Conservation (phyloP, 371 early-diverging fungal species). For the Mucor plumbeus region DNA sequence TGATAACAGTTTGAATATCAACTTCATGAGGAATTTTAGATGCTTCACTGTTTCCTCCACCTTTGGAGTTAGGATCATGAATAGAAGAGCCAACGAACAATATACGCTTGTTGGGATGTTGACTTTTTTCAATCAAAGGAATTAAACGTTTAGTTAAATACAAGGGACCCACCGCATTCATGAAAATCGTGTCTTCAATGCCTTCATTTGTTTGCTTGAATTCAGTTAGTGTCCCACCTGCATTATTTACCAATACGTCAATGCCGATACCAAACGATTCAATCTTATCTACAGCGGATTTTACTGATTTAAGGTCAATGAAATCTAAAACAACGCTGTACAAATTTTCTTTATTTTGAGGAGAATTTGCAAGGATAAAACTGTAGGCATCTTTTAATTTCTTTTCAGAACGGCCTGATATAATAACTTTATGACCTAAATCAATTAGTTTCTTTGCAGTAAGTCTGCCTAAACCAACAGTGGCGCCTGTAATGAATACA, state of each 20-base stretch:
- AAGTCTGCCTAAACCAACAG: constrained; percentile 39
- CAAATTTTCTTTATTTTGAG: constrained; percentile 8
- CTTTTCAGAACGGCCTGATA: constrained; percentile 38
- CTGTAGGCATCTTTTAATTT: constrained; percentile 24
- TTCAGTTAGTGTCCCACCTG: constrained; percentile 24
- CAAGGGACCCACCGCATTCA: constrained; percentile 46
- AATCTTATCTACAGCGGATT: constrained; percentile 25
- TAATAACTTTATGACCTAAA: constrained; percentile 40
- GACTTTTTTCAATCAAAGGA: constrained; percentile 29
- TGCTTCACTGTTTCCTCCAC: constrained; percentile 17
- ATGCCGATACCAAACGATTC: constrained; percentile 23
- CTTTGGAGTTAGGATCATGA: constrained; percentile 37
- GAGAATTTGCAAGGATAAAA: constrained; percentile 19
- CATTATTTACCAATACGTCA: constrained; percentile 45
- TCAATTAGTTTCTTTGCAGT: constrained; percentile 36
- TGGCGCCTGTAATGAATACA: constrained; percentile 49
- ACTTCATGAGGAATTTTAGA: constrained; percentile 25
- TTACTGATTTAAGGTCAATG: constrained; percentile 28
- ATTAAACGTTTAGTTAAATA: constrained; percentile 34
- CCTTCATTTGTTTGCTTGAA: constrained; percentile 18
- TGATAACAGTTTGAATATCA: constrained; percentile 32
- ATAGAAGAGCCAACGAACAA: constrained; percentile 43
- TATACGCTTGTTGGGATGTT: constrained; percentile 25
- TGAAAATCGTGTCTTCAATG: constrained; percentile 40
- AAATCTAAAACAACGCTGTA: constrained; percentile 34